Evolutionary conservation across 768 basidiomycete genomes (phyloP).

Genomic region (Austroboletus festivus): DNA sequence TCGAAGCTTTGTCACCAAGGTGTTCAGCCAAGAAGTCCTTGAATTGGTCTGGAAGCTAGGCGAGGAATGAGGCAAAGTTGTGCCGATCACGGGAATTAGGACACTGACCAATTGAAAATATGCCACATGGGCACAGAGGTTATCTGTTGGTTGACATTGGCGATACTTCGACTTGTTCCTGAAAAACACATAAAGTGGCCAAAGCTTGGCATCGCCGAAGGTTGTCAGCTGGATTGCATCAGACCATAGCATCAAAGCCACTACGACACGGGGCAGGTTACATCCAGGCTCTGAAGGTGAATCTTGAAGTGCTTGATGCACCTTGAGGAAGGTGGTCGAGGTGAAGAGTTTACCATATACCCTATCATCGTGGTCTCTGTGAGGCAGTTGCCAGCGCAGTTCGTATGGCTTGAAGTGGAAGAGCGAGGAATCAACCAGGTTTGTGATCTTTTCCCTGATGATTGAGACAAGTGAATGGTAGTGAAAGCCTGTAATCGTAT

Average conservation of each 20-base stretch:
- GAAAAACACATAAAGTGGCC: not conserved
- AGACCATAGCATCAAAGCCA: not conserved
- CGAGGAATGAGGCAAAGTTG: too few species aligned
- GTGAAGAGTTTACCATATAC: not conserved
- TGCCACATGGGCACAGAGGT: not conserved
- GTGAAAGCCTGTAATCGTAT: not conserved
- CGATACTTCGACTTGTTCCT: not conserved
- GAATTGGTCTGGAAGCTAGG: not conserved
- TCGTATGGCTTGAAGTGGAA: conserved; percentile 27
- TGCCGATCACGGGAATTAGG: too few species aligned
- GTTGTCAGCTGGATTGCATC: conserved; percentile 10
- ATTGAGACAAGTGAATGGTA: not conserved
- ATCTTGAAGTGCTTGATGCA: conserved; percentile 7
- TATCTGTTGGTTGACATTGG: not conserved
- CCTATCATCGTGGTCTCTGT: not conserved
- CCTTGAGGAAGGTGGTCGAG: not conserved
- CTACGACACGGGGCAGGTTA: conserved; percentile 4
- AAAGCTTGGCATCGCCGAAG: conserved; percentile 13
- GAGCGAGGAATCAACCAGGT: too few species aligned
- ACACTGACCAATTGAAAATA: conserved; percentile 5
- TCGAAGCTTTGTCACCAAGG: not conserved
- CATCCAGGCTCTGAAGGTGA: conserved; percentile 12
- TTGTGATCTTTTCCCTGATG: not conserved
- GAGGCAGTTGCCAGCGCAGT: not conserved
- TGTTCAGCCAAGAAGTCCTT: not conserved